phyloP scores from a whole-genome alignment of 169 alveolate genomes.

The Perkinsus olseni region DNA sequence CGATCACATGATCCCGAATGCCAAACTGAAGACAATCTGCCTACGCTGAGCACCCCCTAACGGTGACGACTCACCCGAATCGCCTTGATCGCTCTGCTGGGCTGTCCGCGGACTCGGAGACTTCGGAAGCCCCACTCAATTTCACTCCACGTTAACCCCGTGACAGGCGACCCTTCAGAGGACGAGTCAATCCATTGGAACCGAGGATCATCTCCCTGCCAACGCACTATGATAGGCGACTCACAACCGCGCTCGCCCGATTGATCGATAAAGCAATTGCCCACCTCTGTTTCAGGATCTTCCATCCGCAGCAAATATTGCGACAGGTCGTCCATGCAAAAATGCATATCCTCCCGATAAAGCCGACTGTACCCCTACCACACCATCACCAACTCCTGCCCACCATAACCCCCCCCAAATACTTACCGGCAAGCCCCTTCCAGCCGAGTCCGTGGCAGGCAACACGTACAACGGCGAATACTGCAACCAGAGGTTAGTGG shows the following conservation, averaged over 20 bases:
- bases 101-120: background rate
- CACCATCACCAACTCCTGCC: background rate
- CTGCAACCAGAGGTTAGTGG: background rate
- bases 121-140: background rate
- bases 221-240: background rate
- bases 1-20: background rate
- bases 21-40: background rate
- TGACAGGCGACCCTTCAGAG: background rate
- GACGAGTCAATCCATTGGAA: background rate
- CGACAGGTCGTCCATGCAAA: background rate
- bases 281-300: background rate
- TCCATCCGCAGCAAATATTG: background rate
- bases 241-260: no score
- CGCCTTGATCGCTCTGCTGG: background rate
- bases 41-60: background rate
- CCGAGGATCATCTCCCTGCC: background rate
- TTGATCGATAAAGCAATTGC: no score
- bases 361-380: background rate
- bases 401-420: background rate
- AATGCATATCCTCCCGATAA: background rate
- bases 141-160: background rate
- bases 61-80: background rate
- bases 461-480: background rate
- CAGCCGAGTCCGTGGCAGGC: background rate
- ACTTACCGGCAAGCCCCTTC: background rate